phyloP scores from a whole-genome alignment of 1,139 yeast genomes.

The Hansenula anomala region DNA sequence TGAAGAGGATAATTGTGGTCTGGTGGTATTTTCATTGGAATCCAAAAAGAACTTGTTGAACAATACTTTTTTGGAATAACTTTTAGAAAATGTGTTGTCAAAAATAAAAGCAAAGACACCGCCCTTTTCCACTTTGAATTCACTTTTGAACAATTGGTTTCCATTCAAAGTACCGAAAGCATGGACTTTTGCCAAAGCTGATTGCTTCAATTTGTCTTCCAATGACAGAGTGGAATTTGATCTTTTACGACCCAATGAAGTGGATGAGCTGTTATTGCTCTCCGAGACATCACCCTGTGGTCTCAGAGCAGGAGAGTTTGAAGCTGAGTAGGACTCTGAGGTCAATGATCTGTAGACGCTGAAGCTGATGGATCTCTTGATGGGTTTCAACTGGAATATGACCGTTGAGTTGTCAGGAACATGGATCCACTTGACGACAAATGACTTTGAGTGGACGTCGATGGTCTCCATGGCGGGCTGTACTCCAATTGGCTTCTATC shows the following conservation, averaged over 20 bases:
- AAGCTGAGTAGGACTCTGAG: conserved; percentile 16
- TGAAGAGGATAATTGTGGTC: conserved; percentile 9
- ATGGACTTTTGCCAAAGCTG: conserved; percentile 34
- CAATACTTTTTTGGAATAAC: conserved; percentile 73
- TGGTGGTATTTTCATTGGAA: conserved; percentile 8
- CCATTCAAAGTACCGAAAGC: conserved; percentile 45
- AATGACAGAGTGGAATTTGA: conserved; percentile 28
- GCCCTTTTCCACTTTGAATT: conserved; percentile 44
- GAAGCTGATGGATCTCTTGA: conserved; percentile 66
- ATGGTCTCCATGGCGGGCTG: conserved; percentile 64
- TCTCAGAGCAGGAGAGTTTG: conserved; percentile 8
- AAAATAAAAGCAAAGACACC: conserved; percentile 79
- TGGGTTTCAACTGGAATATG: conserved; percentile 79
- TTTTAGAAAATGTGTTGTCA: conserved; percentile 88
- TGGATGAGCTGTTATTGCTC: conserved; percentile 9
- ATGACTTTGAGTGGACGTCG: conserved; percentile 85
- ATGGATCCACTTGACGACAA: conserved; percentile 85
- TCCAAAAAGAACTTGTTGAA: conserved; percentile 41
- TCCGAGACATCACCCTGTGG: conserved; percentile 1
- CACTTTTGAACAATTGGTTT: conserved; percentile 60
- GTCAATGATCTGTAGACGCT: conserved; percentile 30
- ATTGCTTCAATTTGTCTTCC: conserved; percentile 33
- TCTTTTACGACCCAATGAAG: conserved; percentile 18
- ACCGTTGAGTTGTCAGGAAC: conserved; percentile 64
- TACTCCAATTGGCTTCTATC: background rate